phyloP scores from a whole-genome alignment of 805 yeast genomes.

The Suhomyces faveliae region DNA sequence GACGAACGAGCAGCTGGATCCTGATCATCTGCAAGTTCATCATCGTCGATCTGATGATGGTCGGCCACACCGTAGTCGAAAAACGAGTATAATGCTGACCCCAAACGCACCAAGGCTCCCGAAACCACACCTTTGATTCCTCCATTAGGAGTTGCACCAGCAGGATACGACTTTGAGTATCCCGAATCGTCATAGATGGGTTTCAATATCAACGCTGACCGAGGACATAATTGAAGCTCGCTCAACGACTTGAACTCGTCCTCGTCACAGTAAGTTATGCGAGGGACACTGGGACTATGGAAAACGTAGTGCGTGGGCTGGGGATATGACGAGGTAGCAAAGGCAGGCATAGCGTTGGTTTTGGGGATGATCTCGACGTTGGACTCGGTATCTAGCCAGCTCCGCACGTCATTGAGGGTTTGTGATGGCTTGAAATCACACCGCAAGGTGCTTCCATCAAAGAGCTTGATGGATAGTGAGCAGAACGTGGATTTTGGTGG shows the following conservation, averaged over 20 bases:
- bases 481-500: conserved; percentile 28
- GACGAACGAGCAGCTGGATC: not conserved
- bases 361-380: conserved; percentile 27
- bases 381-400: conserved; percentile 55
- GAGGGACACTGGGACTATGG: conserved; percentile 43
- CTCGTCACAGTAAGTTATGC: conserved; percentile 48
- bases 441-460: conserved; percentile 62
- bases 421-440: conserved; percentile 47
- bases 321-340: conserved; percentile 55
- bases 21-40: conserved; percentile 2
- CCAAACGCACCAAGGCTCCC: conserved; percentile 14
- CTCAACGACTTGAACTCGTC: conserved; percentile 52
- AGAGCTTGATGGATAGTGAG: conserved; percentile 55
- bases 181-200: conserved; percentile 44
- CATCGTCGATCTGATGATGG: conserved; percentile 8
- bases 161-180: conserved; percentile 16
- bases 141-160: conserved; percentile 17
- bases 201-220: conserved; percentile 73
- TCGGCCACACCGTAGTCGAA: conserved; percentile 43
- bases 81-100: conserved; percentile 37
- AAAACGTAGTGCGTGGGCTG: conserved; percentile 48
- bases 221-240: conserved; percentile 60
- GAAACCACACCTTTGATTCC: conserved; percentile 7
- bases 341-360: conserved; percentile 47
- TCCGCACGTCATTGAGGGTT: conserved; percentile 57